Evolutionary conservation across 2,329 filamentous ascomycete genomes (phyloP).

Genomic region (Colletotrichum sp.): DNA sequence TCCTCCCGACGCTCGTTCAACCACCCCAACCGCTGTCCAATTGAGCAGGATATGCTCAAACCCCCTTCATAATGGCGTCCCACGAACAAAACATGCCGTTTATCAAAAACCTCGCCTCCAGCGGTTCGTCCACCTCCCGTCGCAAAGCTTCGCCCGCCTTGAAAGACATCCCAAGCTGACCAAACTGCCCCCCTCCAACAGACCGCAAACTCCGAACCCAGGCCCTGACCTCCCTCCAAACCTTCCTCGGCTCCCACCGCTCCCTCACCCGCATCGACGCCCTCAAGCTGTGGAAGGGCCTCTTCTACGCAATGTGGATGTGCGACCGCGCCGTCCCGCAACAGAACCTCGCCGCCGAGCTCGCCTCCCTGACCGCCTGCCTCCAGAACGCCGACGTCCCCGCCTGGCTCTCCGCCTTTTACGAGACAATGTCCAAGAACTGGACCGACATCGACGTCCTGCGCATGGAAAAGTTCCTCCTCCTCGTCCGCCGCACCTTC

Average conservation of each 20-base stretch:
- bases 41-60: background rate
- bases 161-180: background rate
- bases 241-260: conserved; percentile 72
- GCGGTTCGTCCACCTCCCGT: conserved; percentile 60
- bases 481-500: conserved; percentile 81
- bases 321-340: conserved; percentile 88
- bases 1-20: background rate
- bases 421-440: conserved; percentile 72
- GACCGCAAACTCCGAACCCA: conserved; percentile 80
- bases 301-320: conserved; percentile 95
- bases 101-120: conserved; percentile 83
- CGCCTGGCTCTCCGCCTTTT: conserved; percentile 22
- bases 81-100: conserved; percentile 69
- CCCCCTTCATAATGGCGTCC: conserved; percentile 37
- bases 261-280: conserved; percentile 72
- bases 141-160: background rate
- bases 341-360: conserved; percentile 79
- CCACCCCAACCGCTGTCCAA: background rate
- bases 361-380: conserved; percentile 66
- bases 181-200: conserved; percentile 36
- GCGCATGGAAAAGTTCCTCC: conserved; percentile 91
- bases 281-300: conserved; percentile 91
- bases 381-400: conserved; percentile 22
- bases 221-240: conserved; percentile 76
- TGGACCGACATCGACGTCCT: conserved; percentile 76